phyloP scores from a whole-genome alignment of 2,329 filamentous ascomycete species.

The Lachnum nothofagi region DNA sequence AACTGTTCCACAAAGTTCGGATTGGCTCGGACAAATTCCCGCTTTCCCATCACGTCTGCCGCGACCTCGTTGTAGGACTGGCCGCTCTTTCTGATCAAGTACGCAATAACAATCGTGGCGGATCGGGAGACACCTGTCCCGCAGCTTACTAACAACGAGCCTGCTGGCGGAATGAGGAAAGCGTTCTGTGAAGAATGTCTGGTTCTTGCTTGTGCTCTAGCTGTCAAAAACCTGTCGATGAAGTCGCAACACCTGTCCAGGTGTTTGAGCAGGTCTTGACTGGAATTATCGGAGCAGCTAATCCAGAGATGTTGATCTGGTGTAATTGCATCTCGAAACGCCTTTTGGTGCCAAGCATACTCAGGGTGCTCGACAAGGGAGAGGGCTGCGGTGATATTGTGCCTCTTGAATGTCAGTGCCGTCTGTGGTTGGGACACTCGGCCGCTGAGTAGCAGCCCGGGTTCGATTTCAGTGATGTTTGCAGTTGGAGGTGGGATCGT shows the following conservation, averaged over 20 bases:
- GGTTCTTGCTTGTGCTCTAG: not conserved
- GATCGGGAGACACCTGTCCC: conserved; percentile 34
- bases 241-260: conserved; percentile 1
- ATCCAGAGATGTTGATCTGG: not conserved
- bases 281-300: not conserved
- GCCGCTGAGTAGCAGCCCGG: not conserved
- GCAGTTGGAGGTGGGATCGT: not conserved
- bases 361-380: not conserved
- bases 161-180: not conserved
- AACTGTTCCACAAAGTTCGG: conserved; percentile 33
- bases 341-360: not conserved
- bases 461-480: not conserved
- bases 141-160: conserved; percentile 32
- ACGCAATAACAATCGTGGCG: conserved; percentile 31
- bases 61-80: conserved; percentile 8
- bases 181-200: not conserved
- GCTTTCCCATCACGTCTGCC: conserved; percentile 13
- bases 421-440: not conserved
- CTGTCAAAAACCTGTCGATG: not conserved
- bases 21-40: conserved; percentile 24
- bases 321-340: not conserved
- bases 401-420: not conserved
- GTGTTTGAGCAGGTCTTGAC: not conserved
- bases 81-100: conserved; percentile 30
- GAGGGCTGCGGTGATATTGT: not conserved